These are phyloP conservation scores for Solanum tacnaense DNA, from an alignment of 257 asterid genomes.

Conservation along the genomic window DNA sequence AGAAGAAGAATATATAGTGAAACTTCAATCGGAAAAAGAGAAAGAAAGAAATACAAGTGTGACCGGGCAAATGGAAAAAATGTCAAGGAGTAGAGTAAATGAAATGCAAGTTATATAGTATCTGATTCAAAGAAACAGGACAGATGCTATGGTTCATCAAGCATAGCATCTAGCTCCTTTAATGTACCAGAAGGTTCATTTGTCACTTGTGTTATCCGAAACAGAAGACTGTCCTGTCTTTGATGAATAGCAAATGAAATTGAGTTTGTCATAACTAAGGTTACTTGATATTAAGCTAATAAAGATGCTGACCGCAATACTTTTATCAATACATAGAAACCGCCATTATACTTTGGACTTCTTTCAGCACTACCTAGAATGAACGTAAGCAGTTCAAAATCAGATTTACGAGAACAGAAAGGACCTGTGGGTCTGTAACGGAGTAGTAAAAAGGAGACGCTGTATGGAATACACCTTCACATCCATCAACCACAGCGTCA, in stretches of 20 bases:
- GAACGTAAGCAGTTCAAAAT: not conserved
- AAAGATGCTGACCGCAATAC: not conserved
- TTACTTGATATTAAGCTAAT: not conserved
- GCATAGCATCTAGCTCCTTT: not conserved
- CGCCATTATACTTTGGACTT: not conserved
- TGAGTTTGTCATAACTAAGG: not conserved
- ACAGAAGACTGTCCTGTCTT: not conserved
- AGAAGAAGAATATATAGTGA: not conserved
- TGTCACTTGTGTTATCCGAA: not conserved
- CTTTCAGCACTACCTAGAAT: not conserved
- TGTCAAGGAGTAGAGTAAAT: not conserved
- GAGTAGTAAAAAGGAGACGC: conserved; percentile 33
- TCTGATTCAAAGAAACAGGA: not conserved
- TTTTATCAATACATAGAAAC: not conserved
- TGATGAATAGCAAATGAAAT: not conserved
- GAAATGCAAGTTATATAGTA: not conserved
- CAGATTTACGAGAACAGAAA: not conserved
- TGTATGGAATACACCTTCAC: conserved; percentile 42
- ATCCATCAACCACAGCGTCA: conserved; percentile 32
- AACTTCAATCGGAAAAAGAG: not conserved
- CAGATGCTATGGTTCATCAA: not conserved
- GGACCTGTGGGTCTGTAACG: conserved; percentile 2
- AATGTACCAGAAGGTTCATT: not conserved
- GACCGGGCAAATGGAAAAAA: not conserved
- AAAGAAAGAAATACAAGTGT: not conserved